Base-by-base conservation (phyloP, 139 green algal genomes). In the Chlorella sp. region DNA sequence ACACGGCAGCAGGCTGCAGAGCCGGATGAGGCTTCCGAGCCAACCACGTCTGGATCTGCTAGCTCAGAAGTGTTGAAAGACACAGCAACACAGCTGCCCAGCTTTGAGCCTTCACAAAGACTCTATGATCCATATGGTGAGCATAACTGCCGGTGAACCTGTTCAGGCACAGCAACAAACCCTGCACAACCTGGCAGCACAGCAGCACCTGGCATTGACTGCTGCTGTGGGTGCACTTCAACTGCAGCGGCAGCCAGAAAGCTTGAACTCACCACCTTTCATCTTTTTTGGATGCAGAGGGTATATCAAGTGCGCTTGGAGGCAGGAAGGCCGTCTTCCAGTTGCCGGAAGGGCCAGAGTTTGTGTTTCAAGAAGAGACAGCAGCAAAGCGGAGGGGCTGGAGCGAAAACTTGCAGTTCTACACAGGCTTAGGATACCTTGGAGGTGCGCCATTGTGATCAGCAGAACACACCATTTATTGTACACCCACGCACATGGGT, bases 341-440 rank as follows among this genome's bases (percentile, higher is more conserved):
- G 34, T 60, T 95, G 31, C 87, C 91, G 2, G 72, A 88, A 32
- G 83, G 88, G 49, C 90, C 92, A 14, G 91, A 96, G 80, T 96
- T 96, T 63, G 79, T 97, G 27, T 97, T 97, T 61, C 83, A 83
- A 49, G 92, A 96, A 67, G 91, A 97, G 68, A 87, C 88, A 24
- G 71, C 81, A 0, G 89, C 91, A 3, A 80, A 88, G 49, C 70
- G 81, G 50, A 80, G 92, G 67, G 84, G 82, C 65, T 97, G 92
- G 90, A 84, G 79, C 5, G 91, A 97, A 59, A 96, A 96, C 75
- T 72, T 97, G 49, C 91, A 92, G 29, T 97, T 95, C 62, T 97
- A 97, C 75, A 95, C 90, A 1, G 92, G 92, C 3, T 59, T 88
- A 6, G 92, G 92, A 1, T 97, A 97, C 70, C 75, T 96, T 14